Percentiles rank a stretch among this genome's conserved stretches.
phyloP scores from a whole-genome alignment of 208 protist genomes.

The Acanthamoeba castellanii region DNA sequence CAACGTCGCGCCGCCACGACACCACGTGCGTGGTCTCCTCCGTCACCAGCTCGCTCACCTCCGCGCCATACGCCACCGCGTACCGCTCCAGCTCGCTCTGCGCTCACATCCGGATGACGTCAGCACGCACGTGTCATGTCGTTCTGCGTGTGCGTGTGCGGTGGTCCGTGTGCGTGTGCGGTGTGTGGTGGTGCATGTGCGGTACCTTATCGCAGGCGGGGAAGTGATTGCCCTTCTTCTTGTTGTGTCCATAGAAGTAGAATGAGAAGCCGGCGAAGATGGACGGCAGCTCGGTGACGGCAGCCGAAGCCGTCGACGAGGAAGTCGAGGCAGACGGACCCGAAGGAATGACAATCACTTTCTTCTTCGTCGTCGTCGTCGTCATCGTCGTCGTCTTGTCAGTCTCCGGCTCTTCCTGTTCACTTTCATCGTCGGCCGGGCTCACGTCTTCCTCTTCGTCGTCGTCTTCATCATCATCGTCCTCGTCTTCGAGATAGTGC shows the following conservation, averaged over 20 bases:
- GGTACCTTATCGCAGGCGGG: background rate
- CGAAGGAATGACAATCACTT: background rate
- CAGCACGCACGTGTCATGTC: background rate
- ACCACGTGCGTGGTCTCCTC: slow-evolving; percentile 52
- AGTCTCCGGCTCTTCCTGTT: background rate
- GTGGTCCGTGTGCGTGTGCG: background rate
- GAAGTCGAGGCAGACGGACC: background rate
- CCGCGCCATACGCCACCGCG: slow-evolving; percentile 23
- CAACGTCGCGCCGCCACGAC: slow-evolving; percentile 14
- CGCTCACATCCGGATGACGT: too few relatives aligned
- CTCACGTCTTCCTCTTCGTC: background rate
- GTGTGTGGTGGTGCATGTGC: background rate
- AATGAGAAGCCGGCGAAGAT: background rate
- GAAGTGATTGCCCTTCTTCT: background rate
- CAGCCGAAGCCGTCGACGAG: background rate
- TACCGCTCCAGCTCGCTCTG: slow-evolving; percentile 37
- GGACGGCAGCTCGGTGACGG: background rate
- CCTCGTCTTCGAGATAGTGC: slow-evolving; percentile 40
- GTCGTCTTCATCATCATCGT: background rate
- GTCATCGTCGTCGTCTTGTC: background rate
- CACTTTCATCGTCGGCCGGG: slow-evolving; percentile 7
- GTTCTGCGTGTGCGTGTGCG: background rate
- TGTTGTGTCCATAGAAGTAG: slow-evolving; percentile 31
- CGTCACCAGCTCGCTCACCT: slow-evolving; percentile 7
- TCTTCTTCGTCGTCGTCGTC: background rate